Percentiles rank a stretch among this genome's conserved stretches.
Conservation (phyloP, 1,284 basidiomycete genomes). For the Sporisorium graminicola region DNA sequence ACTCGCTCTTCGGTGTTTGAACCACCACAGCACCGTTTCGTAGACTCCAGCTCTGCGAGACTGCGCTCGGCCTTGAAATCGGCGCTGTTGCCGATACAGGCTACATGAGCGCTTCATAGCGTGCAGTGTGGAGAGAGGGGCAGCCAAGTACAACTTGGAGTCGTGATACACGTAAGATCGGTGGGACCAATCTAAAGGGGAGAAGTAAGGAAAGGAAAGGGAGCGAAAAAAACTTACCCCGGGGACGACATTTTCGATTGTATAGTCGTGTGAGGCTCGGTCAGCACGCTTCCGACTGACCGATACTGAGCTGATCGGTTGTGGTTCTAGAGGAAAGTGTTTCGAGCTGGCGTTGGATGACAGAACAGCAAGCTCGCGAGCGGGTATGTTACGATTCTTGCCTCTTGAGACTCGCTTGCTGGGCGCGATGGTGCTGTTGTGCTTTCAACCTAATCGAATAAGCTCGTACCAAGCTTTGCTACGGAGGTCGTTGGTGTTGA, state of each 20-base stretch:
- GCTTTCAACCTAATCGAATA: background rate
- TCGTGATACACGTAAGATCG: slow-evolving; percentile 1
- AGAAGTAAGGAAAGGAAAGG: background rate
- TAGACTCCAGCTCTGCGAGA: background rate
- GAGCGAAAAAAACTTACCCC: slow-evolving; percentile 36
- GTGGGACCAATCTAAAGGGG: background rate
- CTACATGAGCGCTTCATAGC: slow-evolving; percentile 14
- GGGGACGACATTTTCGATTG: slow-evolving; percentile 27
- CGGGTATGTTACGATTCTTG: slow-evolving; percentile 26
- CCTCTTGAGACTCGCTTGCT: slow-evolving; percentile 13
- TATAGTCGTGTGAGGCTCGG: background rate
- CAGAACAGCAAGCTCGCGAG: background rate
- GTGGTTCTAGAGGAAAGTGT: background rate
- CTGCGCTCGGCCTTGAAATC: background rate
- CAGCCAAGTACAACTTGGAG: background rate
- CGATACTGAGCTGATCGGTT: background rate
- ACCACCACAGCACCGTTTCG: background rate
- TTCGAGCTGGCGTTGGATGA: background rate
- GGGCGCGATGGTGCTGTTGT: background rate
- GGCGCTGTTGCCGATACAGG: slow-evolving; percentile 9
- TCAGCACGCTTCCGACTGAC: background rate
- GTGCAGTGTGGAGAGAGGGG: background rate
- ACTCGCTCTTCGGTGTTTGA: background rate
- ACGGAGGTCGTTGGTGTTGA: slow-evolving; percentile 26
- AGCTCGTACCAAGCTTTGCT: slow-evolving; percentile 17